Evolutionary conservation across 2,329 filamentous ascomycete genomes (phyloP).

Genomic region (Beauveria sp.): DNA sequence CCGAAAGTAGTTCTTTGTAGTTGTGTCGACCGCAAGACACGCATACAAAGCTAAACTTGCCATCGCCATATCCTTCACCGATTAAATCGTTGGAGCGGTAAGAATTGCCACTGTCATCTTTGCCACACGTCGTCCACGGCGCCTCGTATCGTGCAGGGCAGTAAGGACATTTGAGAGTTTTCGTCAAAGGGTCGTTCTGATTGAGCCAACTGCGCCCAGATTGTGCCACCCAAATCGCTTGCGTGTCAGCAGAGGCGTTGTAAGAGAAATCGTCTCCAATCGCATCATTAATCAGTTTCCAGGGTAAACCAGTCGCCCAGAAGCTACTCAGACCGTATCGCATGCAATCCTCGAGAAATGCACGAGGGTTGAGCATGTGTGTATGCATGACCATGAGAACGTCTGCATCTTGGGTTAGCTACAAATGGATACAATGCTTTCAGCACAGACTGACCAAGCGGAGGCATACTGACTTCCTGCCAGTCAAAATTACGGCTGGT

Average conservation of each 20-base stretch:
- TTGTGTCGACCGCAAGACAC: conserved; percentile 40
- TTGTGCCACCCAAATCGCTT: conserved; percentile 35
- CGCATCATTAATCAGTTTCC: conserved; percentile 47
- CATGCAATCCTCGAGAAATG: conserved; percentile 68
- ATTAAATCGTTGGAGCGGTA: conserved; percentile 19
- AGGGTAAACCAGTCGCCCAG: conserved; percentile 61
- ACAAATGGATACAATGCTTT: not conserved
- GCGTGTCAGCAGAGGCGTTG: conserved; percentile 34
- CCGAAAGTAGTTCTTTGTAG: conserved; percentile 49
- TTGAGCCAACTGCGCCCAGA: conserved; percentile 55
- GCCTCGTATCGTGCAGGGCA: conserved; percentile 38
- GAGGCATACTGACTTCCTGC: conserved; percentile 38
- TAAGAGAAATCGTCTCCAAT: conserved; percentile 57
- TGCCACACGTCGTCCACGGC: conserved; percentile 51
- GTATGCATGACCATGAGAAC: conserved; percentile 75
- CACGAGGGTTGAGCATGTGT: conserved; percentile 68
- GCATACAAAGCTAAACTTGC: conserved; percentile 45
- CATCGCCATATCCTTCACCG: conserved; percentile 55
- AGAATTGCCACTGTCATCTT: conserved; percentile 35
- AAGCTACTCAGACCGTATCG: conserved; percentile 44
- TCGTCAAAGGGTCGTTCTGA: conserved; percentile 39
- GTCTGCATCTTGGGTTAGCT: conserved; percentile 34
- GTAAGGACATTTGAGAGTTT: conserved; percentile 45
- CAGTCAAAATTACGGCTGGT: conserved; percentile 26
- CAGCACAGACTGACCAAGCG: conserved; percentile 41